These are phyloP conservation scores for Penicillium chermesinum DNA, from an alignment of 495 filamentous ascomycete species.

Conservation along the genomic window DNA sequence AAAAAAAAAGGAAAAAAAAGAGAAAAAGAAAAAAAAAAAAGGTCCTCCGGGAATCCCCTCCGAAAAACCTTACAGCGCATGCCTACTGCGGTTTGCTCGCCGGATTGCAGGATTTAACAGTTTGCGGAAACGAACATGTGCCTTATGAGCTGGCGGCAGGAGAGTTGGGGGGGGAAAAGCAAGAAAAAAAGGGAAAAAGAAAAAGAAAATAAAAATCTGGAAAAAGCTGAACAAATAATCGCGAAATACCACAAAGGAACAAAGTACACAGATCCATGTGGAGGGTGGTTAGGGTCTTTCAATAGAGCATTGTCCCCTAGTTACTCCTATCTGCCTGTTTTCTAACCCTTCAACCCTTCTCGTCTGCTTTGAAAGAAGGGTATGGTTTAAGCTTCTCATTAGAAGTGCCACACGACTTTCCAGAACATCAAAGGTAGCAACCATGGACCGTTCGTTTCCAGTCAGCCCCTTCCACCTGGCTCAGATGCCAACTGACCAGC, in stretches of 20 bases:
- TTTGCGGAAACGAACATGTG: constrained; percentile 18
- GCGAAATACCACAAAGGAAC: constrained; percentile 1
- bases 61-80: too few relatives aligned
- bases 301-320: constrained; percentile 7
- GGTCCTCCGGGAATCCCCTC: too few relatives aligned
- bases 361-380: neutral
- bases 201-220: neutral
- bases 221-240: neutral
- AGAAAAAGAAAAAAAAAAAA: neutral
- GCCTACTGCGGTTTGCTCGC: constrained; percentile 7
- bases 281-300: constrained; percentile 1
- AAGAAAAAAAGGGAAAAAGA: neutral
- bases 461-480: constrained; percentile 14
- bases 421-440: neutral
- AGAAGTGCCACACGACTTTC: neutral
- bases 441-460: constrained; percentile 13
- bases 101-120: constrained; percentile 9
- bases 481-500: constrained; percentile 26
- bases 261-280: constrained; percentile 19
- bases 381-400: constrained; percentile 12
- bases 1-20: neutral
- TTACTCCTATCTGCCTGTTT: constrained; percentile 13
- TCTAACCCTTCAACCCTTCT: neutral
- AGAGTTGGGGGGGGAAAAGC: neutral
- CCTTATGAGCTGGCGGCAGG: constrained; percentile 14